Conservation (phyloP, 371 early-diverging fungal genomes). For the Rhizomucor pusillus region DNA sequence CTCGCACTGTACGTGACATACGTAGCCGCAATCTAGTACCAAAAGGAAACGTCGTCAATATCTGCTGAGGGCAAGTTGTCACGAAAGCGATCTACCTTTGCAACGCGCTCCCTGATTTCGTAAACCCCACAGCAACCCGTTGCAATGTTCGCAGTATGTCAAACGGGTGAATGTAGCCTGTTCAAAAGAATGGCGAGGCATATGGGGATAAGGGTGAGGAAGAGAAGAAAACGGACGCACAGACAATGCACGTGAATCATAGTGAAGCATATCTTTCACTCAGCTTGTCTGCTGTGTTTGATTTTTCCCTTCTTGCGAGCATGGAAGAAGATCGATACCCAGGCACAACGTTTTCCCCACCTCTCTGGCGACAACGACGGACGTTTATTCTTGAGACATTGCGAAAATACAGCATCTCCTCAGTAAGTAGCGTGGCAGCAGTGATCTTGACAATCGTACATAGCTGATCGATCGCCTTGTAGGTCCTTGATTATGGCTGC, state of each 20-base stretch:
- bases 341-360: slow-evolving; percentile 40
- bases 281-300: neutral
- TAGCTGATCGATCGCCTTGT: neutral
- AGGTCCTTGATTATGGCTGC: slow-evolving; percentile 78
- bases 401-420: slow-evolving; percentile 29
- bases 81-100: slow-evolving; percentile 2
- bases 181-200: slow-evolving; percentile 6
- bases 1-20: slow-evolving; percentile 25
- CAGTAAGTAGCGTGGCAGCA: slow-evolving; percentile 19
- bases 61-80: neutral
- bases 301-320: neutral
- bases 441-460: neutral
- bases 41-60: neutral
- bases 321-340: slow-evolving; percentile 14
- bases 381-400: slow-evolving; percentile 41
- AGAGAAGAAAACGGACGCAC: too few species aligned
- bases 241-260: too few species aligned
- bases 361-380: slow-evolving; percentile 65
- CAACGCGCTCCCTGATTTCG: slow-evolving; percentile 12
- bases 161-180: slow-evolving; percentile 12
- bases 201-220: too few species aligned
- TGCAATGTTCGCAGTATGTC: slow-evolving; percentile 20
- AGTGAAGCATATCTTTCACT: too few species aligned
- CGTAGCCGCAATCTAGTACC: slow-evolving; percentile 26
- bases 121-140: slow-evolving; percentile 20